Conservation (phyloP, 129 eudicot genomes). For the Sambucus nigra region DNA sequence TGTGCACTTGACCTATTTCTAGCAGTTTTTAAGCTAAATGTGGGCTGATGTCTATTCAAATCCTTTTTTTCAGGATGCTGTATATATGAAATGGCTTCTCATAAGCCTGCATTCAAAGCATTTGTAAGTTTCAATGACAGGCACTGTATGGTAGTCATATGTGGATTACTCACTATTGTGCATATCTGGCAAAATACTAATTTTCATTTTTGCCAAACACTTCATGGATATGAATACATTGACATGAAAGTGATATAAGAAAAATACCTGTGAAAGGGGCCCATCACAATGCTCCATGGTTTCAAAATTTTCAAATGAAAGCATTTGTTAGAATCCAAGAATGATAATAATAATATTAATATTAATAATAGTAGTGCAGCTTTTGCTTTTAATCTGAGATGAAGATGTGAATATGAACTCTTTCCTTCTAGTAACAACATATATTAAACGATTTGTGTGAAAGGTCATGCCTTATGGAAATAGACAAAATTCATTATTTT, state of each 20-base stretch:
- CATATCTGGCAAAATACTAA: not conserved
- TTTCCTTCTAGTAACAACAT: too few species aligned
- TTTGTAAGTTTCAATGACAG: conserved; percentile 51
- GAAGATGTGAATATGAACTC: too few species aligned
- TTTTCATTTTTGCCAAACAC: too few species aligned
- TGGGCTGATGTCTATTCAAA: conserved; percentile 9
- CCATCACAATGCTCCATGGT: too few species aligned
- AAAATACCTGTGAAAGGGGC: conserved; percentile 1
- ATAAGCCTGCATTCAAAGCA: conserved; percentile 94
- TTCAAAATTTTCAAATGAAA: too few species aligned
- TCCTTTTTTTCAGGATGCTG: conserved; percentile 69
- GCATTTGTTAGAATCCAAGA: too few species aligned
- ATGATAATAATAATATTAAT: too few species aligned
- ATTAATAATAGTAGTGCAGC: too few species aligned
- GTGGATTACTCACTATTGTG: conserved; percentile 2
- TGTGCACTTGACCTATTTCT: conserved; percentile 6
- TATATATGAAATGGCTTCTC: conserved; percentile 88
- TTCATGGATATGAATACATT: not conserved
- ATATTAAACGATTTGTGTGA: too few species aligned
- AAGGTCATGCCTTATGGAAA: too few species aligned
- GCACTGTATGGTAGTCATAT: conserved; percentile 1
- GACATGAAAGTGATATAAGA: not conserved
- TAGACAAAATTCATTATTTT: too few species aligned
- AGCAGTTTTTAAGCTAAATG: conserved; percentile 3
- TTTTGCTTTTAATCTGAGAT: too few species aligned